phyloP scores from a whole-genome alignment of 169 alveolate species.

The Perkinsus marinus region DNA sequence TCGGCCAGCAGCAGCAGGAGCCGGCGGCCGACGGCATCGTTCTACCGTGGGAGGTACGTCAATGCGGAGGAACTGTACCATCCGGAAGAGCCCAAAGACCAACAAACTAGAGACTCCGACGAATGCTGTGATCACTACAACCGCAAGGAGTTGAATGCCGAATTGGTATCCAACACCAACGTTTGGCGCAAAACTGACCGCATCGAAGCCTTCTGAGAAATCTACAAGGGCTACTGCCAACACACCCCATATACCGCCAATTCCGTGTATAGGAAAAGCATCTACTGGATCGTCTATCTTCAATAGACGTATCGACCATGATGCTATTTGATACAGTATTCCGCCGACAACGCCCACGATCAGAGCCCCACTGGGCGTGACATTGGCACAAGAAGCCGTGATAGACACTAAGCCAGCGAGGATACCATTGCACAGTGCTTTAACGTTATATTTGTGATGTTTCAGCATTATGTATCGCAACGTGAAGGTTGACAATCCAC shows the following conservation, averaged over 20 bases:
- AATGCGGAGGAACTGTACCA: neutral
- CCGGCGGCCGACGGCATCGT: neutral
- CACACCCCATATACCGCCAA: conserved; percentile 20
- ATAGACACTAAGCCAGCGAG: conserved; percentile 19
- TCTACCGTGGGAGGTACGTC: neutral
- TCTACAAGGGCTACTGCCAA: conserved; percentile 12
- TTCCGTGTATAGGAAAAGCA: conserved; percentile 24
- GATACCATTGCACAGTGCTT: conserved; percentile 17
- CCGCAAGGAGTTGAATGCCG: neutral
- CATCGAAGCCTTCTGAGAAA: conserved; percentile 2
- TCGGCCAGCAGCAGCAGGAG: neutral
- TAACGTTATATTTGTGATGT: conserved; percentile 6
- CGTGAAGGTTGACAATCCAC: neutral
- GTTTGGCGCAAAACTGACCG: neutral
- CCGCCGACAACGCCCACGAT: neutral
- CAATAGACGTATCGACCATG: neutral
- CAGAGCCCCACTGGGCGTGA: neutral
- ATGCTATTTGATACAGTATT: neutral
- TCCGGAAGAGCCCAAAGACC: neutral
- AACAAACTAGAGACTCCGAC: neutral
- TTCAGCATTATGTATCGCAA: neutral
- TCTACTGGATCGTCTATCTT: conserved; percentile 24
- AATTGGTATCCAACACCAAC: neutral
- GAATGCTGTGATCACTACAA: neutral
- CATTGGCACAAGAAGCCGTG: conserved; percentile 17